A percentile compares a stretch with the other conserved stretches of the same genome.
Evolutionary conservation across 805 yeast genomes (phyloP).

Genomic region (Pichia gijzeniarum): DNA sequence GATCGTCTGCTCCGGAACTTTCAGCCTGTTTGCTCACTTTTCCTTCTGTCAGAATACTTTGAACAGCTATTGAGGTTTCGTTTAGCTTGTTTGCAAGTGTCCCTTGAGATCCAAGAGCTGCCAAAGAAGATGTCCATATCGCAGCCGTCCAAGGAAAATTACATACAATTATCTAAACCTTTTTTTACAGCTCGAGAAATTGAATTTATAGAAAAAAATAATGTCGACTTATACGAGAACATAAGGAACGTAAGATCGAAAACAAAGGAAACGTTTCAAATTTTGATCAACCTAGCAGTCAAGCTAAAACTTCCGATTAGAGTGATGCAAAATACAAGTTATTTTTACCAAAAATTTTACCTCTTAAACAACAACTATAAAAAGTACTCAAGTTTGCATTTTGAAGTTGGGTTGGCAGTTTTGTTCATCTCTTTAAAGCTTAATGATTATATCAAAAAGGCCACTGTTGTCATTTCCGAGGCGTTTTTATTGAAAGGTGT

Average conservation of each 20-base stretch:
- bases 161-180: slow-evolving; percentile 32
- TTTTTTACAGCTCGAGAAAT: slow-evolving; percentile 27
- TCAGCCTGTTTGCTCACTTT: no score
- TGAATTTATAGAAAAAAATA: slow-evolving; percentile 15
- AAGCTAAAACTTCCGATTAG: slow-evolving; percentile 60
- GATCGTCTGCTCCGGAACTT: no score
- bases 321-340: slow-evolving; percentile 64
- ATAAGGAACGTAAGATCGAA: slow-evolving; percentile 19
- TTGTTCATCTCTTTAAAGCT: slow-evolving; percentile 67
- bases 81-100: background rate
- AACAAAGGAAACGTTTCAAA: slow-evolving; percentile 41
- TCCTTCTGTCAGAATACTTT: no score
- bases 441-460: slow-evolving; percentile 78
- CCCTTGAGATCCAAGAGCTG: no score
- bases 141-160: slow-evolving; percentile 5
- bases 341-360: slow-evolving; percentile 64
- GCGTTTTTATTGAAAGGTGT: slow-evolving; percentile 34
- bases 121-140: background rate
- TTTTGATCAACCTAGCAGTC: slow-evolving; percentile 46
- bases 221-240: slow-evolving; percentile 18
- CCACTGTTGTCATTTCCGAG: slow-evolving; percentile 52
- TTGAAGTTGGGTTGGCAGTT: slow-evolving; percentile 62
- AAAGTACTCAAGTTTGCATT: slow-evolving; percentile 37
- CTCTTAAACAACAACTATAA: slow-evolving; percentile 54
- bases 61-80: no score